These are phyloP conservation scores for Boletellus ananiceps DNA, from an alignment of 768 basidiomycete genomes.

Conservation along the genomic window DNA sequence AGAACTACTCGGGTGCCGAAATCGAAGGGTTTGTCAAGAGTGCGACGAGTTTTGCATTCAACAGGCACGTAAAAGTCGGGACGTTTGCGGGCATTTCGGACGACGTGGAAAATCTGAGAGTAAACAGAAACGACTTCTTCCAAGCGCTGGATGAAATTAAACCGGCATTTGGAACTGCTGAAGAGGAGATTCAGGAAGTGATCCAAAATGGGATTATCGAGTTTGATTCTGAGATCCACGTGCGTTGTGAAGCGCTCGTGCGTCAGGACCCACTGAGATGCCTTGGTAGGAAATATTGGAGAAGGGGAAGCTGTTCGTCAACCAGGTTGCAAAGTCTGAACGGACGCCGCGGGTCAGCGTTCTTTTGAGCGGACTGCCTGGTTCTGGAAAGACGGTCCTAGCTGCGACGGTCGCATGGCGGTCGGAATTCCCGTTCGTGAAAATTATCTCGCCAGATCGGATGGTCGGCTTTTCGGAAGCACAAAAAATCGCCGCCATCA, in stretches of 20 bases:
- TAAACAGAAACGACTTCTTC: conserved; percentile 83
- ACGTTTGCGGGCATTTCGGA: conserved; percentile 96
- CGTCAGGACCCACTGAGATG: not conserved
- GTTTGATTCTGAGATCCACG: conserved; percentile 70
- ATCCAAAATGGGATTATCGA: conserved; percentile 97
- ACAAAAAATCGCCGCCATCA: conserved; percentile 88
- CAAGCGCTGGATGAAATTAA: conserved; percentile 91
- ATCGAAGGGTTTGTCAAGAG: conserved; percentile 95
- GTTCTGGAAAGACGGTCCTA: conserved; percentile 91
- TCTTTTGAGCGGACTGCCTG: conserved; percentile 83
- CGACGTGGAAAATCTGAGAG: conserved; percentile 89
- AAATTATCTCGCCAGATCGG: conserved; percentile 89
- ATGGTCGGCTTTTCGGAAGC: conserved; percentile 96
- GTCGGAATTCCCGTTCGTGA: conserved; percentile 97
- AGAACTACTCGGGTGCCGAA: conserved; percentile 98
- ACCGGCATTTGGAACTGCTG: conserved; percentile 95
- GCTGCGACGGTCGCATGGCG: conserved; percentile 91
- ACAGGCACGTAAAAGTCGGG: conserved; percentile 95
- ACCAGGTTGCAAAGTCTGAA: conserved; percentile 87
- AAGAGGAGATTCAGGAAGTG: conserved; percentile 90
- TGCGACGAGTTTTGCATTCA: conserved; percentile 97
- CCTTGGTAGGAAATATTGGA: conserved; percentile 69
- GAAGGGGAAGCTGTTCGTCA: conserved; percentile 83
- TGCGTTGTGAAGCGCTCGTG: conserved; percentile 27
- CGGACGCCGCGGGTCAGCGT: conserved; percentile 91